A percentile compares a stretch with the other conserved stretches of the same genome.
Conservation (phyloP, 164 flowering plant species). For the Sextonia rubra region DNA sequence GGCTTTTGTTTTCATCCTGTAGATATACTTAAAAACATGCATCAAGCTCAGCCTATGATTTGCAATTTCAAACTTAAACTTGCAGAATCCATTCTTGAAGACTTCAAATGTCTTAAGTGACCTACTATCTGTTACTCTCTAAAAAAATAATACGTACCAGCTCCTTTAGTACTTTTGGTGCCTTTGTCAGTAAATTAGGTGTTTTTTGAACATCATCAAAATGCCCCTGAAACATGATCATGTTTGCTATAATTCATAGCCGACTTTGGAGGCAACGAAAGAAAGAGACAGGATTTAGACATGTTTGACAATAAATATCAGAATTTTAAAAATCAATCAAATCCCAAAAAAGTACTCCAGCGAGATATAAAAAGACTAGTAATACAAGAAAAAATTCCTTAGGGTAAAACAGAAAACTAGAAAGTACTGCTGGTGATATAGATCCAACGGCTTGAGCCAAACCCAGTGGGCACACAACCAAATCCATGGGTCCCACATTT, state of each 20-base stretch:
- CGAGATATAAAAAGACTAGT: neutral
- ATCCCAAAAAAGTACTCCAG: neutral
- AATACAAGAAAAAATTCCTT: neutral
- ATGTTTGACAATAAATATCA: neutral
- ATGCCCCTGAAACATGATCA: slow-evolving; percentile 45
- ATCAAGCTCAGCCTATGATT: neutral
- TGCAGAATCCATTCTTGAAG: neutral
- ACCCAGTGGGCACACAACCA: no score
- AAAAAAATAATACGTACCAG: slow-evolving; percentile 40
- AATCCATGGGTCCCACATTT: no score
- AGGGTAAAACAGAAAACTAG: neutral
- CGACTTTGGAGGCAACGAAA: neutral
- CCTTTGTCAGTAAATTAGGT: slow-evolving; percentile 47
- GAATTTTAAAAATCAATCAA: neutral
- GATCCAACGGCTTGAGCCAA: no score
- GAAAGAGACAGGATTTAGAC: neutral
- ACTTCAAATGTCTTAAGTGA: neutral
- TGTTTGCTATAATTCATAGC: neutral
- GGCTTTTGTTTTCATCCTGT: slow-evolving; percentile 97
- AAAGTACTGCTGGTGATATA: neutral
- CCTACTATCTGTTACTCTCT: neutral
- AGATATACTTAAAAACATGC: neutral
- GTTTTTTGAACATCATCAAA: slow-evolving; percentile 77
- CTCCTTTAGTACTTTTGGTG: slow-evolving; percentile 68
- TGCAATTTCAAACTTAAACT: neutral